A percentile compares a stretch with the other conserved stretches of the same genome.
phyloP scores from a whole-genome alignment of 768 basidiomycete genomes.

The Pulveroboletus sp. region DNA sequence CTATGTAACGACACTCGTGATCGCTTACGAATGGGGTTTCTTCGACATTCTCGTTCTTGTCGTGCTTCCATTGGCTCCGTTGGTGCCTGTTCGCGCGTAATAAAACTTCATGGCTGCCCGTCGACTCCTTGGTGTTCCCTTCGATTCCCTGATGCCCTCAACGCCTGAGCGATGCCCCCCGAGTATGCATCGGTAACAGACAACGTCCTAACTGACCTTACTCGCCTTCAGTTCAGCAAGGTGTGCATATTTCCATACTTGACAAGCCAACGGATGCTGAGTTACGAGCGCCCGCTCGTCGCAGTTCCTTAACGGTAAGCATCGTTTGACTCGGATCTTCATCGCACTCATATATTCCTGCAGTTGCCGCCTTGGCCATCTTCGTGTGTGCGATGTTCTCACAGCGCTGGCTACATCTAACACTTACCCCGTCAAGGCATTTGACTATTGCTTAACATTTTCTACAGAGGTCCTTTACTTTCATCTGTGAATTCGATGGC shows the following conservation, averaged over 20 bases:
- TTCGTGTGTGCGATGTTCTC: constrained; percentile 9
- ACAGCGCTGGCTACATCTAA: background rate
- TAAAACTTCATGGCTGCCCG: background rate
- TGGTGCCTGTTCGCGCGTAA: background rate
- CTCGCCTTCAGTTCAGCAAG: constrained; percentile 20
- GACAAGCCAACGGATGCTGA: background rate
- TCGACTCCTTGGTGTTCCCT: too few relatives aligned
- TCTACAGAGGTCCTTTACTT: constrained; percentile 14
- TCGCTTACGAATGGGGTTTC: too few relatives aligned
- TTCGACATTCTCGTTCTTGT: too few relatives aligned
- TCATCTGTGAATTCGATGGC: background rate
- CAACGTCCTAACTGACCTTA: constrained; percentile 7
- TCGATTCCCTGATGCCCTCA: background rate
- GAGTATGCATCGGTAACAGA: background rate
- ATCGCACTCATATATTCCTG: background rate
- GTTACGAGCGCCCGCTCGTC: background rate
- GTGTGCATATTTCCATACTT: constrained; percentile 1
- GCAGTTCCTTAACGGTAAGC: constrained; percentile 20
- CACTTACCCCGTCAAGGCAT: constrained; percentile 4
- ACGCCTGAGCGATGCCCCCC: constrained; percentile 4
- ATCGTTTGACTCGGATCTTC: too few relatives aligned
- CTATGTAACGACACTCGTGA: too few relatives aligned
- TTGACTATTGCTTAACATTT: constrained; percentile 24
- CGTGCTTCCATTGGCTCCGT: background rate
- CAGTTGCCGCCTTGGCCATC: constrained; percentile 18